Evolutionary conservation across 306 rosid species (phyloP).

Genomic region (Sophora flavescens): DNA sequence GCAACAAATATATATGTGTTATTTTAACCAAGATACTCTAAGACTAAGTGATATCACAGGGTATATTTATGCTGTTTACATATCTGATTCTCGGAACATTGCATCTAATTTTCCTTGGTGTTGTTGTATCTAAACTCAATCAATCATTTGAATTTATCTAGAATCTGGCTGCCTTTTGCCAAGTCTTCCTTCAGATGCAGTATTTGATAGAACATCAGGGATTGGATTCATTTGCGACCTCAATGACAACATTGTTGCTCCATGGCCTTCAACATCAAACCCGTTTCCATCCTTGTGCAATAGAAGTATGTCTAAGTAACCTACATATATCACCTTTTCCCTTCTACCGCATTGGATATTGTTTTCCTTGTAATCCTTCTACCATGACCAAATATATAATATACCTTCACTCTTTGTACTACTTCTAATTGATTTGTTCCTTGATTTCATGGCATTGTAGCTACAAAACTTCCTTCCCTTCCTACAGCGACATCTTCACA

Average conservation of each 20-base stretch:
- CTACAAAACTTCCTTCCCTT: constrained; percentile 60
- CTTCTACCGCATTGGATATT: constrained; percentile 17
- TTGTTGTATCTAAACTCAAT: constrained; percentile 27
- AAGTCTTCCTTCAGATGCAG: constrained; percentile 74
- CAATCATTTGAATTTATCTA: constrained; percentile 46
- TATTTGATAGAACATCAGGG: constrained; percentile 58
- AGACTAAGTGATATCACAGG: constrained; percentile 13
- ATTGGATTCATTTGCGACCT: constrained; percentile 77
- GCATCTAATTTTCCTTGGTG: constrained; percentile 20
- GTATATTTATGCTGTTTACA: neutral
- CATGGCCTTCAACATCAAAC: constrained; percentile 66
- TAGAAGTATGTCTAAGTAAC: constrained; percentile 56
- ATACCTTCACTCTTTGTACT: constrained; percentile 1
- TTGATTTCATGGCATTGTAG: constrained; percentile 49
- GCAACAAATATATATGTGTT: neutral
- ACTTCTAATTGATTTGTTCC: constrained; percentile 20
- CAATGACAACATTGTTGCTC: constrained; percentile 78
- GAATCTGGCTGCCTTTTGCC: constrained; percentile 75
- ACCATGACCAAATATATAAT: constrained; percentile 14
- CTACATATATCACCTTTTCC: neutral
- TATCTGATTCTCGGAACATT: neutral
- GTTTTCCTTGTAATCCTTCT: constrained; percentile 2
- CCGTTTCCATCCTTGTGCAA: constrained; percentile 60
- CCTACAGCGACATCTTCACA: constrained; percentile 66
- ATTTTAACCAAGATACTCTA: neutral